Percentiles rank a stretch among this genome's conserved stretches.
Evolutionary conservation across 345 rosid genomes (phyloP).

Genomic region (Melaleuca alternifolia): DNA sequence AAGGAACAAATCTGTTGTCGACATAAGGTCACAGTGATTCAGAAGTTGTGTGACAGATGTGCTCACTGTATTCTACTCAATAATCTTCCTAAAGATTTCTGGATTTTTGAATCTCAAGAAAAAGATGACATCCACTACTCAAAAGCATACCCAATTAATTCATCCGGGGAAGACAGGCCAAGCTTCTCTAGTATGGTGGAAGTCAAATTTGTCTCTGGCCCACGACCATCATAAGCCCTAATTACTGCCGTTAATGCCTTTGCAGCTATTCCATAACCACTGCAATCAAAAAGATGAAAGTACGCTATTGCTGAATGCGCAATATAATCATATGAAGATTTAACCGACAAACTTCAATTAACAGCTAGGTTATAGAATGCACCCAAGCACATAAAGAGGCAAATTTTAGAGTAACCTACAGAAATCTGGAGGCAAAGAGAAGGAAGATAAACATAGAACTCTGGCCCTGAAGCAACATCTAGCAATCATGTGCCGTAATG

Average conservation of each 20-base stretch:
- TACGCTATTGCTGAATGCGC: neutral
- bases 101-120: neutral
- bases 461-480: neutral
- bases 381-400: neutral
- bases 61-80: neutral
- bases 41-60: neutral
- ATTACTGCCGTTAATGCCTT: conserved; percentile 83
- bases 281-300: conserved; percentile 13
- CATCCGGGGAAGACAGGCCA: conserved; percentile 76
- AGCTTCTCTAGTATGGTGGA: conserved; percentile 49
- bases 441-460: neutral
- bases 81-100: neutral
- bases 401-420: neutral
- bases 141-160: conserved; percentile 49
- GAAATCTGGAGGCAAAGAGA: neutral
- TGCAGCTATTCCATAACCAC: conserved; percentile 95
- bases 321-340: neutral
- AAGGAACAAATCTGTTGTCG: neutral
- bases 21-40: neutral
- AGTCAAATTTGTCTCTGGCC: conserved; percentile 65
- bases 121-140: neutral
- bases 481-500: neutral
- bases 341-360: neutral
- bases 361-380: neutral
- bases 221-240: conserved; percentile 94